phyloP scores from a whole-genome alignment of 306 rosid species.

The Senna tora region DNA sequence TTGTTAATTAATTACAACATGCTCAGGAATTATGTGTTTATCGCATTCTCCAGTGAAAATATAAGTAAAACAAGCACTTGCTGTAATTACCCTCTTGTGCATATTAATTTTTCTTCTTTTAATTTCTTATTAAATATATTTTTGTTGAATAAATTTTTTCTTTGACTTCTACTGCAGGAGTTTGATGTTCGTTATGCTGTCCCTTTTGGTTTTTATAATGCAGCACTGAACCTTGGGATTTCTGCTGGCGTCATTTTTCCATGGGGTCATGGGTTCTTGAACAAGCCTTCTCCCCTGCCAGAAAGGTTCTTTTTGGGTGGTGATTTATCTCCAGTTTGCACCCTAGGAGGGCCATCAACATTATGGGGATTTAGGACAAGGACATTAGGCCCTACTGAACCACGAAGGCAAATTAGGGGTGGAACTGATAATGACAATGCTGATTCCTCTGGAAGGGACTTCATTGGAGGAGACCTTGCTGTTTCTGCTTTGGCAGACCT shows the following conservation, averaged over 20 bases:
- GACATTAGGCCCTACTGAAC: conserved; percentile 82
- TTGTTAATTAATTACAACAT: conserved; percentile 20
- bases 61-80: conserved; percentile 11
- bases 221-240: conserved; percentile 81
- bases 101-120: conserved; percentile 6
- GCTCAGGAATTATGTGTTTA: conserved; percentile 9
- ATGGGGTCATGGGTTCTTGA: conserved; percentile 78
- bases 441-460: conserved; percentile 58
- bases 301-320: conserved; percentile 91
- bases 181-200: conserved; percentile 73
- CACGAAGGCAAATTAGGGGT: conserved; percentile 57
- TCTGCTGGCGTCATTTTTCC: conserved; percentile 78
- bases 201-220: conserved; percentile 76
- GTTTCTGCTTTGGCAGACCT: conserved; percentile 87
- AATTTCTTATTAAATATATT: not conserved
- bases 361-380: conserved; percentile 89
- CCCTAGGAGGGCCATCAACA: conserved; percentile 77
- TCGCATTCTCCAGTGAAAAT: conserved; percentile 14
- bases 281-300: conserved; percentile 78
- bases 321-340: conserved; percentile 90
- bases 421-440: conserved; percentile 46
- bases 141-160: conserved; percentile 27
- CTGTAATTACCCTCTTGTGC: conserved; percentile 1
- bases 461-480: conserved; percentile 90
- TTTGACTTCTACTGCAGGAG: conserved; percentile 57